phyloP scores from a whole-genome alignment of 2,329 filamentous ascomycete species.

The Plenodomus biglobosus region DNA sequence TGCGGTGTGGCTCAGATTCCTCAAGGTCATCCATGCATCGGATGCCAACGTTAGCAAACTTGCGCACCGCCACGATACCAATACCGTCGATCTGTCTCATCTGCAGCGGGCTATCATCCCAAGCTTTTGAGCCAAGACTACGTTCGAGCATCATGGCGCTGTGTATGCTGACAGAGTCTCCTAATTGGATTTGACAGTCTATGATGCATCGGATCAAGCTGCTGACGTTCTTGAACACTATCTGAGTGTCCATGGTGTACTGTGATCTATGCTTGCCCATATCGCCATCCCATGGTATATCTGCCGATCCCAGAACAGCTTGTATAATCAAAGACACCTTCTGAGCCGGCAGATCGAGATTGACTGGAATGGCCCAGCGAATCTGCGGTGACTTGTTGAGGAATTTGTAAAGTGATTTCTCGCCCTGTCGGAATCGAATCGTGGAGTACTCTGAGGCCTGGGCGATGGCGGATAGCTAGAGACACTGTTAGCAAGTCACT shows the following conservation, averaged over 20 bases:
- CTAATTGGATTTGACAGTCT: conserved; percentile 65
- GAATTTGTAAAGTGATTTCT: conserved; percentile 69
- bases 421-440: conserved; percentile 68
- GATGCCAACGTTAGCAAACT: conserved; percentile 71
- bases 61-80: conserved; percentile 73
- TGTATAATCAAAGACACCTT: conserved; percentile 81
- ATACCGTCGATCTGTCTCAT: conserved; percentile 81
- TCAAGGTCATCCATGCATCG: conserved; percentile 71
- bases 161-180: conserved; percentile 67
- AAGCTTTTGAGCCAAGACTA: conserved; percentile 71
- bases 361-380: conserved; percentile 69
- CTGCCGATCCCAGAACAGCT: conserved; percentile 67
- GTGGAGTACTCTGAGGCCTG: conserved; percentile 73
- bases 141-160: conserved; percentile 76
- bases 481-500: conserved; percentile 5
- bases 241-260: conserved; percentile 60
- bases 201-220: conserved; percentile 74
- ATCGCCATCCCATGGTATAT: conserved; percentile 57
- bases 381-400: conserved; percentile 70
- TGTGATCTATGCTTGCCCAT: conserved; percentile 57
- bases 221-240: conserved; percentile 69
- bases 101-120: conserved; percentile 81
- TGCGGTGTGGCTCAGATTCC: conserved; percentile 64
- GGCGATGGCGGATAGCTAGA: conserved; percentile 65
- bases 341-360: conserved; percentile 66